These are phyloP conservation scores for Huntiella bhutanensis DNA, from an alignment of 2,329 filamentous ascomycete genomes.

Conservation along the genomic window DNA sequence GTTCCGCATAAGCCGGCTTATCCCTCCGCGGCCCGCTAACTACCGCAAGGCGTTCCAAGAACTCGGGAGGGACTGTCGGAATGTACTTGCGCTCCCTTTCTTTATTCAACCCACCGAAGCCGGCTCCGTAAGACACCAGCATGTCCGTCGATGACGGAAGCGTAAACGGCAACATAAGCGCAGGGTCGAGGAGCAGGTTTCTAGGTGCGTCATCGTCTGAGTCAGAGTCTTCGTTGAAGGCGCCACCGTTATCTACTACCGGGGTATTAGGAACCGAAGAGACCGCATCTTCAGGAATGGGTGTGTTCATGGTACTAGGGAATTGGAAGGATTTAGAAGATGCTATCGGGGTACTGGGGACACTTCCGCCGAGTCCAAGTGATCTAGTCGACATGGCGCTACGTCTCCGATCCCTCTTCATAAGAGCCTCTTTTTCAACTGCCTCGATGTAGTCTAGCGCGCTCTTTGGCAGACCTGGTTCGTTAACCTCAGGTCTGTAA, in stretches of 20 bases:
- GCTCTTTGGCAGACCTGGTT: constrained; percentile 76
- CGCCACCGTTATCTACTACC: constrained; percentile 1
- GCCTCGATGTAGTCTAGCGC: constrained; percentile 71
- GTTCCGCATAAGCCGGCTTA: constrained; percentile 37
- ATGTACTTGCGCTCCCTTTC: constrained; percentile 92
- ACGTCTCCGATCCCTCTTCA: constrained; percentile 35
- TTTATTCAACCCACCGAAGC: constrained; percentile 79
- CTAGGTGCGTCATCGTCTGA: constrained; percentile 46
- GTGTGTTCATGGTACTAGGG: constrained; percentile 22
- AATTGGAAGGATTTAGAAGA: constrained; percentile 23
- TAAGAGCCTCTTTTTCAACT: constrained; percentile 54
- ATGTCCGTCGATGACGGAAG: constrained; percentile 93
- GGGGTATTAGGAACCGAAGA: constrained; percentile 7
- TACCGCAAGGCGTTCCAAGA: constrained; percentile 64
- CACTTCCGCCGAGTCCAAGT: constrained; percentile 13
- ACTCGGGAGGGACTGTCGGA: constrained; percentile 83
- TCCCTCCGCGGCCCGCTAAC: constrained; percentile 29
- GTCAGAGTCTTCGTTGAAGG: constrained; percentile 13
- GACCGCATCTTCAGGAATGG: constrained; percentile 12
- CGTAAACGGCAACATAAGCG: constrained; percentile 86
- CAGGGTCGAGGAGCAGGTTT: constrained; percentile 67
- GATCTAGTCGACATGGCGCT: constrained; percentile 26
- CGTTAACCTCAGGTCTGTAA: constrained; percentile 86
- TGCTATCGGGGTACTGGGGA: constrained; percentile 25
- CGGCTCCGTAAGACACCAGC: constrained; percentile 85